phyloP scores from a whole-genome alignment of 176 grass and related monocot species.

The Oropetium thomaeum region DNA sequence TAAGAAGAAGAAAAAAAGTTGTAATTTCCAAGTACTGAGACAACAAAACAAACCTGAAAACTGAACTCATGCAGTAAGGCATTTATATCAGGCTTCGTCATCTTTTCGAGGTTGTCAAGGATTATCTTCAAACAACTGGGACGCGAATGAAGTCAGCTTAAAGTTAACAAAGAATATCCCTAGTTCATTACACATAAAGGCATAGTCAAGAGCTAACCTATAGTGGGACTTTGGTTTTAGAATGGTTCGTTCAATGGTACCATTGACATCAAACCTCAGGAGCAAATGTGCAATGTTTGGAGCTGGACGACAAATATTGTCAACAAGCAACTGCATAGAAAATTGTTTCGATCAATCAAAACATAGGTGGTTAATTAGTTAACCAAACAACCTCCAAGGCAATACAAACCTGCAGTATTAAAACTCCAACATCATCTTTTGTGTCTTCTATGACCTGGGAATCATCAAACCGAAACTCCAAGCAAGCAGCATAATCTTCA shows the following conservation, averaged over 20 bases:
- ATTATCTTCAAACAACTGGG: conserved; percentile 94
- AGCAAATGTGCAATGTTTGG: conserved; percentile 94
- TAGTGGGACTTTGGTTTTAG: conserved; percentile 94
- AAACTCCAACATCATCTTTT: conserved; percentile 79
- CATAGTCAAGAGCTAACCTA: conserved; percentile 48
- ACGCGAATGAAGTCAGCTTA: conserved; percentile 28
- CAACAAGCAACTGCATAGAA: conserved; percentile 80
- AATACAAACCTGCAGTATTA: conserved; percentile 82
- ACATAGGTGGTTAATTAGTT: not conserved
- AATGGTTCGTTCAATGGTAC: conserved; percentile 64
- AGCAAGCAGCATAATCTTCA: conserved; percentile 92
- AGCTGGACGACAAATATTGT: conserved; percentile 81
- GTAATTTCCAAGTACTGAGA: not conserved
- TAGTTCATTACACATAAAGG: conserved; percentile 38
- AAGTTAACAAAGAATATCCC: conserved; percentile 25
- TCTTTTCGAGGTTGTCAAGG: conserved; percentile 91
- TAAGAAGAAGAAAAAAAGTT: conserved; percentile 2
- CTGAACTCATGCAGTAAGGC: conserved; percentile 80
- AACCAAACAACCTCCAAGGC: conserved; percentile 12
- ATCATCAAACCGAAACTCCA: conserved; percentile 94
- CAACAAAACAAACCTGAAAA: conserved; percentile 71
- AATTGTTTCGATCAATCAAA: conserved; percentile 18
- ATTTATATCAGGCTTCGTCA: conserved; percentile 78
- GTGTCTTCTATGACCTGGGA: conserved; percentile 75
- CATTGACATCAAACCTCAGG: conserved; percentile 78